Base-by-base conservation (phyloP, 768 basidiomycete genomes). In the Pleurotus ostreatus region DNA sequence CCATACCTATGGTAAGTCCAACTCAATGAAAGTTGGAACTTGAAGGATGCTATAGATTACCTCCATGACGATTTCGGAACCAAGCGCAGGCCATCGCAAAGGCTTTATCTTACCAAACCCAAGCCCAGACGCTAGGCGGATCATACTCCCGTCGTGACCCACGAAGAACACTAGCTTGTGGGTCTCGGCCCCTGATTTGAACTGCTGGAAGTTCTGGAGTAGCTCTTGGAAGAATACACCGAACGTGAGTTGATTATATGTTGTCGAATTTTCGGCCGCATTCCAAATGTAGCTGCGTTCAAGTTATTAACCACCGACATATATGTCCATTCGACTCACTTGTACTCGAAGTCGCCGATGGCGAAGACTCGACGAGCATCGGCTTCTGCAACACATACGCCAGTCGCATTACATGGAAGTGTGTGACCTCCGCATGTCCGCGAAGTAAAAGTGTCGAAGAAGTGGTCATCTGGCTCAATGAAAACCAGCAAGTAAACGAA, bases 301-400 rank as follows among this genome's bases (percentile, higher is more conserved):
- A 34, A 34, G 30, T 34, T 34, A 34, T 11, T 34, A 4, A 11
- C 30, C 9, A 34, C 3, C 4, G 8, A 4, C 30, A 34, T 34
- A 34, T 4, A 34, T 1, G 4, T 34, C 2, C 30, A 34, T 34
- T 34, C 44, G 16, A n/a, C 25, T 49, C 41, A 61, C 60, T 61
- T 59, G 60, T 61, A 61, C 48, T 61, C 60, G 40, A 61, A 61
- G 43, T 61, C 60, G 4, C 60, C 60, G 4, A 61, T 46, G 25
- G 57, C 3, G 45, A 56, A 61, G 2, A 61, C 60, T 25, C 30
- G 44, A 16, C 49, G 41, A 12, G 60, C 60, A 26, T 61, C 60
- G 4, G 44, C 49, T 38, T 61, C 39, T 9, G 60, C 57, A n/a
- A 61, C 58, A 44, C 60, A 61, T 7, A 41, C 15, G 4, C 57